Percentiles rank a stretch among this genome's conserved stretches.
These are phyloP conservation scores for Phytophthora fragariae DNA, from an alignment of 352 stramenopile genomes.

Conservation along the genomic window DNA sequence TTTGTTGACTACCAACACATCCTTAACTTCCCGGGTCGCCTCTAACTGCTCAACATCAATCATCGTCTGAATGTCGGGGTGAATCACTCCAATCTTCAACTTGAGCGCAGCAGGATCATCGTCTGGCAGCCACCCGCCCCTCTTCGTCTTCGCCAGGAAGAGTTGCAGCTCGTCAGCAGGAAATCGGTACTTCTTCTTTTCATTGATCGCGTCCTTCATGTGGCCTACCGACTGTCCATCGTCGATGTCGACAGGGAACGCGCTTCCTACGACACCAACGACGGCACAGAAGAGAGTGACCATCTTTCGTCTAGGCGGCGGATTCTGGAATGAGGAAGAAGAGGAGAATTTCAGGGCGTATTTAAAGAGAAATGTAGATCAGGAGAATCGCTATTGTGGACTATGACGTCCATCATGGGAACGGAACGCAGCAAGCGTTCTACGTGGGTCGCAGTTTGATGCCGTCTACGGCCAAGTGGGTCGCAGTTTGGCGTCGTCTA, in stretches of 20 bases:
- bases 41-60: too few relatives aligned
- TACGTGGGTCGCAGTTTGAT: slow-evolving; percentile 29
- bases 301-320: neutral
- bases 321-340: neutral
- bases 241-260: neutral
- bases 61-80: too few relatives aligned
- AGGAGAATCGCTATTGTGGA: slow-evolving; percentile 95
- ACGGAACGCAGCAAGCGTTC: slow-evolving; percentile 95
- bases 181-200: neutral
- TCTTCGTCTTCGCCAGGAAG: neutral
- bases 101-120: neutral
- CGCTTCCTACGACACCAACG: neutral
- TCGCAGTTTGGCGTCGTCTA: too few relatives aligned
- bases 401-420: slow-evolving; percentile 97
- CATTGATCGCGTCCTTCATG: neutral
- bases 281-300: neutral
- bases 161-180: neutral
- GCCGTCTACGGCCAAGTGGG: too few relatives aligned
- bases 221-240: neutral
- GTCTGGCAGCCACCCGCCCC: neutral
- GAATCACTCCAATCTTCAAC: too few relatives aligned
- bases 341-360: too few relatives aligned
- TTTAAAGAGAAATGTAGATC: slow-evolving; percentile 39
- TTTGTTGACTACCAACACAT: too few relatives aligned
- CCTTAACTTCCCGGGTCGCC: too few relatives aligned